phyloP scores from a whole-genome alignment of 768 basidiomycete species.

The Crucibulum laeve region DNA sequence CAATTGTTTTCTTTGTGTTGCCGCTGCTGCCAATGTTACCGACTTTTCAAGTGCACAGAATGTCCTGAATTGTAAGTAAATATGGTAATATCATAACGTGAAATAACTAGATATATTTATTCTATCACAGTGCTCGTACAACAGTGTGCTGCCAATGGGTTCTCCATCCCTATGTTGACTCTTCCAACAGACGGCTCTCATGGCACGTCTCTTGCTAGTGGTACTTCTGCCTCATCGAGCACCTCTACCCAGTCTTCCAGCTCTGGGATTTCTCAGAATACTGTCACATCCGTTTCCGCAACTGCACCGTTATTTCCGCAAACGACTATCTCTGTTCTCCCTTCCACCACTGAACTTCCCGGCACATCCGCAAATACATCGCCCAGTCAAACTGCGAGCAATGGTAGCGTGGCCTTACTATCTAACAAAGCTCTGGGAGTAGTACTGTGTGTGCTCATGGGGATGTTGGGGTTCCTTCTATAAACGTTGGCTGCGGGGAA shows the following conservation, averaged over 20 bases:
- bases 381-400: no score
- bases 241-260: background rate
- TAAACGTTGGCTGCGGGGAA: no score
- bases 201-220: background rate
- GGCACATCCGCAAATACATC: no score
- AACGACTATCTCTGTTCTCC: no score
- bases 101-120: background rate
- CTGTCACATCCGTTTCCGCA: no score
- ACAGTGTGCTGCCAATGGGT: conserved; percentile 15
- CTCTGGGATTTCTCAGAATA: no score
- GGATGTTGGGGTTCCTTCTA: no score
- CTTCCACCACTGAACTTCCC: no score
- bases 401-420: no score
- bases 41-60: conserved; percentile 26
- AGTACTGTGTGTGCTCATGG: no score
- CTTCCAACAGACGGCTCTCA: conserved; percentile 12
- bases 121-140: conserved; percentile 13
- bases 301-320: no score
- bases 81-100: background rate
- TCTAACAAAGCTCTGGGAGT: no score
- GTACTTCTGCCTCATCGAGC: background rate
- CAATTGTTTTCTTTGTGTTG: conserved; percentile 38
- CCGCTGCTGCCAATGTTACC: conserved; percentile 18
- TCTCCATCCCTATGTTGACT: conserved; percentile 18
- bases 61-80: conserved; percentile 29